Percentiles rank a stretch among this genome's conserved stretches.
These are phyloP conservation scores for Elaeis oleifera DNA, from an alignment of 202 grass and related monocot species.

Conservation along the genomic window DNA sequence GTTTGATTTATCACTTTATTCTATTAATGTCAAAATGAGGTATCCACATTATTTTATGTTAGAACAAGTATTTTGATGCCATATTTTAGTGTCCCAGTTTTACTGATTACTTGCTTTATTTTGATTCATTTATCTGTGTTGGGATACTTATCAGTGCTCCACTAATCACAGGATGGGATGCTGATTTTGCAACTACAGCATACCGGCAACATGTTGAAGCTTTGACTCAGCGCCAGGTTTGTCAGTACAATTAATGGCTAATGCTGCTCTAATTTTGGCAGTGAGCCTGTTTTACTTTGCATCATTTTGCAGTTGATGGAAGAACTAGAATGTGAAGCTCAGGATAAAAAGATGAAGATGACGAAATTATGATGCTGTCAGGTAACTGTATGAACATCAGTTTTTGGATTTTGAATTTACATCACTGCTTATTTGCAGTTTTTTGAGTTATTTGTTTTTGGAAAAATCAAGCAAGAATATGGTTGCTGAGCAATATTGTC, in stretches of 20 bases:
- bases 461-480: no score
- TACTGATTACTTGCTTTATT: no score
- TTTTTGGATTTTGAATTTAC: no score
- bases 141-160: neutral
- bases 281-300: no score
- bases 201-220: constrained; percentile 95
- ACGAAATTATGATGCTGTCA: constrained; percentile 20
- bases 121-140: no score
- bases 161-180: constrained; percentile 84
- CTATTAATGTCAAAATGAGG: neutral
- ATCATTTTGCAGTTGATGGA: constrained; percentile 62
- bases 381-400: constrained; percentile 18
- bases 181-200: constrained; percentile 87
- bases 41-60: neutral
- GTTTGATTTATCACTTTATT: neutral
- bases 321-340: constrained; percentile 82
- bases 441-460: no score
- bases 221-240: constrained; percentile 82
- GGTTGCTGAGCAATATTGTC: no score
- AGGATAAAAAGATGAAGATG: constrained; percentile 65
- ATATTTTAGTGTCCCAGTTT: neutral
- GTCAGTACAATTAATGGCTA: constrained; percentile 3
- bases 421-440: no score
- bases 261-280: no score
- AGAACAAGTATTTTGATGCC: neutral